These are phyloP conservation scores for Hansfordia pulvinata DNA, from an alignment of 2,329 filamentous ascomycete genomes.

Conservation along the genomic window DNA sequence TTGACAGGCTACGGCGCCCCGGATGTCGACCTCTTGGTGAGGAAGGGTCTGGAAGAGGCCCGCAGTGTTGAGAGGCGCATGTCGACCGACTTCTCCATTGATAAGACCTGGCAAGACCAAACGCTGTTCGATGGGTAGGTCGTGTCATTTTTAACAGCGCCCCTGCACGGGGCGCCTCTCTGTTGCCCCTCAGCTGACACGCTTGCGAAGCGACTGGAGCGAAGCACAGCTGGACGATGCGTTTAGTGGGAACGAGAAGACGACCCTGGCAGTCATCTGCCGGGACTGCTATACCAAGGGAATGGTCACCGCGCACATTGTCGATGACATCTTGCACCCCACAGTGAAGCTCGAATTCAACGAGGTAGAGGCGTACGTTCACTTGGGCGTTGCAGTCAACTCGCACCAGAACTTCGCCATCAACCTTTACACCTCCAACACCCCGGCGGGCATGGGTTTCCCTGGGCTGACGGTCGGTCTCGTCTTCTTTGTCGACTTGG, in stretches of 20 bases:
- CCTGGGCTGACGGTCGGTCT: constrained; percentile 24
- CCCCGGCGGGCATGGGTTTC: constrained; percentile 24
- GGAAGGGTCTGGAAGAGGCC: too few relatives aligned
- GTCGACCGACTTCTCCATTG: background rate
- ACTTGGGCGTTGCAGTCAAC: constrained; percentile 24
- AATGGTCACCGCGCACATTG: constrained; percentile 20
- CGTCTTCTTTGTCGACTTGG: constrained; percentile 32
- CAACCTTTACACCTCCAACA: constrained; percentile 27
- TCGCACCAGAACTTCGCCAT: constrained; percentile 28
- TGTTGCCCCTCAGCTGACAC: too few relatives aligned
- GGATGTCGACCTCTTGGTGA: too few relatives aligned
- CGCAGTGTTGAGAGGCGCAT: too few relatives aligned
- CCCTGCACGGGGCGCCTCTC: too few relatives aligned
- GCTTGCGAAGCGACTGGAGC: background rate
- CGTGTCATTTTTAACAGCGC: background rate
- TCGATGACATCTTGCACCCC: constrained; percentile 19
- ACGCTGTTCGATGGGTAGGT: background rate
- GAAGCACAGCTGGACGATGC: background rate
- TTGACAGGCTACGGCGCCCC: too few relatives aligned
- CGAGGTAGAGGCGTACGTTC: constrained; percentile 30
- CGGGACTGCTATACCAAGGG: constrained; percentile 31
- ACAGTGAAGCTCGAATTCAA: constrained; percentile 27
- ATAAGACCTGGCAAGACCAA: background rate
- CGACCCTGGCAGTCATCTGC: constrained; percentile 18
- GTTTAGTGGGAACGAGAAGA: background rate